Base-by-base conservation (phyloP, 2,329 filamentous ascomycete species). In the Pseudopyrenochaeta lycopersici region DNA sequence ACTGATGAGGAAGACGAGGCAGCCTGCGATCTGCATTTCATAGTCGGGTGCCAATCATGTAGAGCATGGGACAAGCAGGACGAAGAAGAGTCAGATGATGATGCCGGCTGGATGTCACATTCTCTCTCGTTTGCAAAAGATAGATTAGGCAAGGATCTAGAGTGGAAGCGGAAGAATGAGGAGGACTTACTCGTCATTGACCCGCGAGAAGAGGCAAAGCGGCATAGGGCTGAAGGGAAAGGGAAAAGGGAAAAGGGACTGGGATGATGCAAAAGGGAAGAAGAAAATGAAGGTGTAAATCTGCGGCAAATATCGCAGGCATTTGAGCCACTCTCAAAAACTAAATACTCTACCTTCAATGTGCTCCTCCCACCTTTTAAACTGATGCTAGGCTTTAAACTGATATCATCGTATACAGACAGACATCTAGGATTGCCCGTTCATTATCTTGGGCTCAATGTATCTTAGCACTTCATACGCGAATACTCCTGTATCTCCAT, bases 111-210 rank as follows among this genome's bases (percentile, higher is more conserved):
- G 93, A 91, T 97, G 87, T 86, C 86, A 3, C 94, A 98, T 74
- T 83, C 86, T 9, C 81, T 99, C 31, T 91, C 85, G 40, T 98
- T 97, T 74, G 90, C 89, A 32, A 95, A 93, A 57, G 95, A 98
- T 67, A 90, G 89, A 60, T 77, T 97, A 5, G 95, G 95, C 17
- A 98, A 98, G 72, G 87, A 98, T 76, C 77, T 98, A 47, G 91
- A 85, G 46, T 97, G 95, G 84, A 91, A 94, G 71, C 89, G 87
- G 77, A 93, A 95, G 76, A 93, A 94, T 48, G 92, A 95, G 69
- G 92, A 97, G 52, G 91, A 97, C 67, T 76, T 97, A 38, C 86
- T 96, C 40, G 92, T 98, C 2, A 97, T 98, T 75, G 95, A 99
- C 79, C 93, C 93, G 1, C 81, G 91, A 51, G 91, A 93, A 73